These are phyloP conservation scores for Bullera alba DNA, from an alignment of 768 basidiomycete species.

Conservation along the genomic window DNA sequence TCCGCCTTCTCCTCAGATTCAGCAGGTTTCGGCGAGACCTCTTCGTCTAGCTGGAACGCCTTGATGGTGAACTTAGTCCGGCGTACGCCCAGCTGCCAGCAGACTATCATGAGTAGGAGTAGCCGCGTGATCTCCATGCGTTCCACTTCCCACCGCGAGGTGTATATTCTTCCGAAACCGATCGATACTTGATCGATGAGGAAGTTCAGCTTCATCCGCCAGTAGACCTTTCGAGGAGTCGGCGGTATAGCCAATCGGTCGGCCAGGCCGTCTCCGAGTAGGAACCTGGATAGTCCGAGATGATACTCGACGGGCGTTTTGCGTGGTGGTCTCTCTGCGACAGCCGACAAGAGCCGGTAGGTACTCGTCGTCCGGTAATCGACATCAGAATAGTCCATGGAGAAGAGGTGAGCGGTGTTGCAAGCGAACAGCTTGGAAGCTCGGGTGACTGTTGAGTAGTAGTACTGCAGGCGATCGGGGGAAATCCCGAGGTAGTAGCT, in stretches of 20 bases:
- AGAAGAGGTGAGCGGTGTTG: slow-evolving; percentile 36
- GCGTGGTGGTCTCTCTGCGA: slow-evolving; percentile 29
- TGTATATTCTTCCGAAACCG: slow-evolving; percentile 24
- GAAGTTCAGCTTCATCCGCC: too few species aligned
- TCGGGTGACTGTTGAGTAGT: slow-evolving; percentile 25
- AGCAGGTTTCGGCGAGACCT: slow-evolving; percentile 18
- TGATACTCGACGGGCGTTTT: slow-evolving; percentile 17
- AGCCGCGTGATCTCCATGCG: slow-evolving; percentile 20
- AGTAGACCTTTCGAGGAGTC: slow-evolving; percentile 4
- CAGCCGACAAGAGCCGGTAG: slow-evolving; percentile 37
- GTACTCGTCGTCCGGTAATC: slow-evolving; percentile 23
- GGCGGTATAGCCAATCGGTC: slow-evolving; percentile 34
- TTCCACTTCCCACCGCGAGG: slow-evolving; percentile 30
- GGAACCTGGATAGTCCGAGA: slow-evolving; percentile 27
- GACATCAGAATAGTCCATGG: slow-evolving; percentile 3
- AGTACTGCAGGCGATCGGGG: slow-evolving; percentile 14
- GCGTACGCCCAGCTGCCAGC: slow-evolving; percentile 37
- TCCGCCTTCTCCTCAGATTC: slow-evolving; percentile 17
- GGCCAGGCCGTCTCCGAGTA: slow-evolving; percentile 32
- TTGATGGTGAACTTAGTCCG: slow-evolving; percentile 37
- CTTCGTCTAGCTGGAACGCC: slow-evolving; percentile 6
- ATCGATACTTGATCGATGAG: too few species aligned
- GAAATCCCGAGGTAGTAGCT: slow-evolving; percentile 44
- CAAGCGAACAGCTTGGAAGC: slow-evolving; percentile 38
- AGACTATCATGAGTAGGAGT: slow-evolving; percentile 34